Conservation (phyloP, 345 rosid species). For the Salix caprea region DNA sequence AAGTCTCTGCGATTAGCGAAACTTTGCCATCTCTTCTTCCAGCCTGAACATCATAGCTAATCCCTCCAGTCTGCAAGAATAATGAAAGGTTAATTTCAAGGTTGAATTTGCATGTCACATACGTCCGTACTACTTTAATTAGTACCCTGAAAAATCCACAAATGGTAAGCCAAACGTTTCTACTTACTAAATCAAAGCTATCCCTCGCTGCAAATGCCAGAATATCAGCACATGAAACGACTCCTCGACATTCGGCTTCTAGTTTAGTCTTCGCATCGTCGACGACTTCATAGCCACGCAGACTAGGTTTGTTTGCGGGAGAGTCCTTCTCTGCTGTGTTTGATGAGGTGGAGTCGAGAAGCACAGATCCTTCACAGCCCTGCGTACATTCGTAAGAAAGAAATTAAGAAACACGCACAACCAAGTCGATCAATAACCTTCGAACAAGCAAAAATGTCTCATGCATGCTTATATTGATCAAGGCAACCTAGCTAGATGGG, state of each 20-base stretch:
- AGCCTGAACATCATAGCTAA: slow-evolving; percentile 44
- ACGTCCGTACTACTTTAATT: neutral
- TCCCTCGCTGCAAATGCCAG: slow-evolving; percentile 55
- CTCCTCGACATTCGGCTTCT: slow-evolving; percentile 37
- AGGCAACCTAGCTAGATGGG: too few species aligned
- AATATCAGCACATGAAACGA: slow-evolving; percentile 60
- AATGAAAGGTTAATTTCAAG: neutral
- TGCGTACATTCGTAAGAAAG: neutral
- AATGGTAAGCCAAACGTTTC: neutral
- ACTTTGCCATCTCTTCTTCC: slow-evolving; percentile 59
- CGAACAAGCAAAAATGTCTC: neutral
- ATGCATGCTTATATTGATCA: too few species aligned
- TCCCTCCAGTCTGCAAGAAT: slow-evolving; percentile 37
- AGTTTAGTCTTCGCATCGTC: slow-evolving; percentile 42
- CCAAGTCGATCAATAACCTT: neutral
- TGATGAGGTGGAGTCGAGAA: slow-evolving; percentile 42
- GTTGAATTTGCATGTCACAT: neutral
- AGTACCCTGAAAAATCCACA: neutral
- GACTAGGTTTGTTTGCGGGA: slow-evolving; percentile 37
- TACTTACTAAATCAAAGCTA: slow-evolving; percentile 37
- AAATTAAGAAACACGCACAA: neutral
- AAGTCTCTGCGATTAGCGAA: slow-evolving; percentile 38
- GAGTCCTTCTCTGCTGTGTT: slow-evolving; percentile 53
- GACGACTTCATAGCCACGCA: slow-evolving; percentile 49
- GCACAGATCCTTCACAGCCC: slow-evolving; percentile 62